phyloP scores from a whole-genome alignment of 164 flowering plant species.

The Umbilicus rupestris region DNA sequence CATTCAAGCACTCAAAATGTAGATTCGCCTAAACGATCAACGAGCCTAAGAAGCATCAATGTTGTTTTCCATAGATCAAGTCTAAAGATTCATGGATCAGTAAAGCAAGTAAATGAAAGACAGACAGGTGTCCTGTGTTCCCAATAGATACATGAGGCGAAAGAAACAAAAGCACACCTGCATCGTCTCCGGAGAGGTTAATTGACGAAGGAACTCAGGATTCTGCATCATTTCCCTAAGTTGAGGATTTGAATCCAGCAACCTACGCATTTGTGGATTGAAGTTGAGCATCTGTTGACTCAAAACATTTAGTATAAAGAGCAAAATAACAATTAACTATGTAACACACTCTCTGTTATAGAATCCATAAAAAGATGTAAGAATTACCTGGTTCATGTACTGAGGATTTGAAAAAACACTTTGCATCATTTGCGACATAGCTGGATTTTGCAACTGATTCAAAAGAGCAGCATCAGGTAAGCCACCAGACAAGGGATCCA shows the following conservation, averaged over 20 bases:
- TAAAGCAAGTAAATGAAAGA: background rate
- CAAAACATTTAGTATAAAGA: background rate
- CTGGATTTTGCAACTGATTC: constrained; percentile 14
- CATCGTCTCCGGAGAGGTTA: constrained; percentile 63
- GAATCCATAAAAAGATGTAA: background rate
- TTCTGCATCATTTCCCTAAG: constrained; percentile 68
- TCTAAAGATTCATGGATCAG: too few relatives aligned
- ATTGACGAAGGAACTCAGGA: constrained; percentile 55
- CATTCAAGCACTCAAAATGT: background rate
- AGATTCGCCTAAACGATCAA: too few relatives aligned
- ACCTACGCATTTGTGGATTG: constrained; percentile 28
- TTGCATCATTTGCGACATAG: constrained; percentile 10
- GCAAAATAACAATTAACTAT: too few relatives aligned
- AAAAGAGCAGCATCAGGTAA: constrained; percentile 9
- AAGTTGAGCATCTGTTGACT: constrained; percentile 8
- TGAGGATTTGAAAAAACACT: constrained; percentile 11
- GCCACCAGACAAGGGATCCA: constrained; percentile 5
- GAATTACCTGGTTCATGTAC: constrained; percentile 11
- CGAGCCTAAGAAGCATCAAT: too few relatives aligned
- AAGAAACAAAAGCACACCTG: constrained; percentile 17
- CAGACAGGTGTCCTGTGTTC: background rate
- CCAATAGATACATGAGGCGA: background rate
- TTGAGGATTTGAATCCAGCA: constrained; percentile 42
- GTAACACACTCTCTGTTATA: background rate
- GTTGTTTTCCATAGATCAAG: too few relatives aligned